Conservation (phyloP, 441 rosid species). For the Hura crepitans region DNA sequence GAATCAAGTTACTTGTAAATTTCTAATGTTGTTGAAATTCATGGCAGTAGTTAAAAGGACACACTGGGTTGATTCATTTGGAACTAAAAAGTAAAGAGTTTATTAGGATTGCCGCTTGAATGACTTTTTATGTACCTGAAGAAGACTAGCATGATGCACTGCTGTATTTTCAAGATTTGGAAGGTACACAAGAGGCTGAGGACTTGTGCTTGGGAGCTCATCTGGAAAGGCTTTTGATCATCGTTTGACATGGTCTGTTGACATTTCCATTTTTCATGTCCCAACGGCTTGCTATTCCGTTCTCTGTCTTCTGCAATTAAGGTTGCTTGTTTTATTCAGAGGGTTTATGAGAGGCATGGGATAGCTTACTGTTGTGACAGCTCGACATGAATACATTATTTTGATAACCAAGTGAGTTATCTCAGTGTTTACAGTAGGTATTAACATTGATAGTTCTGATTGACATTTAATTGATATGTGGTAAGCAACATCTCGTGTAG, state of each 20-base stretch:
- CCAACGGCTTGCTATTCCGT: neutral
- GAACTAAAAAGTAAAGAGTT: conserved; percentile 28
- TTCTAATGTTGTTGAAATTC: conserved; percentile 30
- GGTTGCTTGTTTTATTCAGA: conserved; percentile 1
- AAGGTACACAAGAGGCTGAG: conserved; percentile 5
- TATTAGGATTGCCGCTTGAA: neutral
- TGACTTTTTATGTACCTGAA: neutral
- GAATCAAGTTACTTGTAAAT: conserved; percentile 35
- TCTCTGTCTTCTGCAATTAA: neutral
- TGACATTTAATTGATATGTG: neutral
- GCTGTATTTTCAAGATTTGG: neutral
- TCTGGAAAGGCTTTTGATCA: conserved; percentile 12
- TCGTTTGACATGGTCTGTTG: conserved; percentile 25
- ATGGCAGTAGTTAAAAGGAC: conserved; percentile 24
- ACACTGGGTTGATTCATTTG: conserved; percentile 34
- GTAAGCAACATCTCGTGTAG: neutral
- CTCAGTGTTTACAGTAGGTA: conserved; percentile 5
- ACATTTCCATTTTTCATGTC: neutral
- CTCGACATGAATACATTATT: neutral
- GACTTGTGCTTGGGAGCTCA: conserved; percentile 16
- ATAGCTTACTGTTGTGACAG: neutral
- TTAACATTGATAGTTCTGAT: conserved; percentile 14
- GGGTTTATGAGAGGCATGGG: neutral
- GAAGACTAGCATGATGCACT: conserved; percentile 11
- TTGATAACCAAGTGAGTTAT: neutral